phyloP scores from a whole-genome alignment of 176 grass and related monocot genomes.

The Calamus simplicifolius region DNA sequence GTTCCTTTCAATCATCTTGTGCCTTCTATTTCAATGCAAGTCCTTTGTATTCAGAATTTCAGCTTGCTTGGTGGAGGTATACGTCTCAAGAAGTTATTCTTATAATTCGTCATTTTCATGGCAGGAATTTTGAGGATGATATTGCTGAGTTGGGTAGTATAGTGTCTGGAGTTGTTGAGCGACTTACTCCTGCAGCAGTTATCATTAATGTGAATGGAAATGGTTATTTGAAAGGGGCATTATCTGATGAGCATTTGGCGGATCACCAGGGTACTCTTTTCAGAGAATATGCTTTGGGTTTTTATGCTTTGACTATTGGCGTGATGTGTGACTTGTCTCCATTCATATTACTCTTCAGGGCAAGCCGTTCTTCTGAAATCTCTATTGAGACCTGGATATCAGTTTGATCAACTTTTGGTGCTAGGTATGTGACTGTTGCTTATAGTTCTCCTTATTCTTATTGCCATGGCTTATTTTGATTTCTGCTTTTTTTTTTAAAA shows the following conservation, averaged over 20 bases:
- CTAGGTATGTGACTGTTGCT: slow-evolving; percentile 49
- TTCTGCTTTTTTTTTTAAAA: no score
- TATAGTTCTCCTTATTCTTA: slow-evolving; percentile 2
- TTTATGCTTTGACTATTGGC: neutral
- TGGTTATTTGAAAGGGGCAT: slow-evolving; percentile 58
- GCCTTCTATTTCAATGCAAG: no score
- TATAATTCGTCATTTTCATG: no score
- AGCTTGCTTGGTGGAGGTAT: no score
- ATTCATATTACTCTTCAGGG: slow-evolving; percentile 30
- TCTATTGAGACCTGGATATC: slow-evolving; percentile 73
- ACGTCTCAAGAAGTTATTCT: no score
- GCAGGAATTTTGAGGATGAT: slow-evolving; percentile 36
- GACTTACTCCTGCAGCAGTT: slow-evolving; percentile 65
- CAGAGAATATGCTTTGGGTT: neutral
- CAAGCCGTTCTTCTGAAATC: slow-evolving; percentile 73
- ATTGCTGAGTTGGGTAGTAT: slow-evolving; percentile 51
- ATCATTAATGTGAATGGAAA: slow-evolving; percentile 52
- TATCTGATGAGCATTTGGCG: slow-evolving; percentile 73
- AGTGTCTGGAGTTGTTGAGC: slow-evolving; percentile 82
- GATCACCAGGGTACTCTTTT: slow-evolving; percentile 49
- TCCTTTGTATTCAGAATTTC: no score
- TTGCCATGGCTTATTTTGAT: no score
- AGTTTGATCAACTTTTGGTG: slow-evolving; percentile 80
- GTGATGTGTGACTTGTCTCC: no score
- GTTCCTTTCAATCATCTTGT: no score